Evolutionary conservation across 371 early-diverging fungal species (phyloP).

Genomic region (Mortierella sp.): DNA sequence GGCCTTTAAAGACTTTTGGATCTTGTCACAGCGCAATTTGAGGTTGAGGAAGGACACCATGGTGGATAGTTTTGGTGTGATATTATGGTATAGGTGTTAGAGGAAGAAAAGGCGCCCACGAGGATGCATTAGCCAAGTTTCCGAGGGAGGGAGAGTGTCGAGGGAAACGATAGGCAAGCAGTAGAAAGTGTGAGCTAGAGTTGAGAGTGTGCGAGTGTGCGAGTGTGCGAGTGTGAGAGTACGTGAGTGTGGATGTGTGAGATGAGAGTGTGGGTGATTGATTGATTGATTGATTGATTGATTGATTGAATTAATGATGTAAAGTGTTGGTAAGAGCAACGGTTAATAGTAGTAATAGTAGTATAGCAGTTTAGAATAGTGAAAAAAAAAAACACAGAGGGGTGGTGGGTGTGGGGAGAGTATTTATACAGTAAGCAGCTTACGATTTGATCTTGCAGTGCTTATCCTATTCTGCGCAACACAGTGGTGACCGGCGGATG

Average conservation of each 20-base stretch:
- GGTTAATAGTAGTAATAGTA: too few relatives aligned
- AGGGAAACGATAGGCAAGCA: neutral
- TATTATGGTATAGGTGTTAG: constrained; percentile 4
- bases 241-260: neutral
- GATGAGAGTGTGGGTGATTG: too few relatives aligned
- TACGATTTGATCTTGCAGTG: too few relatives aligned
- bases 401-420: too few relatives aligned
- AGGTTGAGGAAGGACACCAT: constrained; percentile 42
- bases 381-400: too few relatives aligned
- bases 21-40: constrained; percentile 40
- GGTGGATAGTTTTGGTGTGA: neutral
- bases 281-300: too few relatives aligned
- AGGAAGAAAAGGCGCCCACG: neutral
- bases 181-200: neutral
- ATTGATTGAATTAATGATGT: too few relatives aligned
- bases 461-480: too few relatives aligned
- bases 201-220: neutral
- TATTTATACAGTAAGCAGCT: too few relatives aligned
- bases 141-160: neutral
- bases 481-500: too few relatives aligned
- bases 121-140: constrained; percentile 5
- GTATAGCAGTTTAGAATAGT: too few relatives aligned
- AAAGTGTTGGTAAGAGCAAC: too few relatives aligned
- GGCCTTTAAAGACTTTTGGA: constrained; percentile 25
- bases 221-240: neutral